Evolutionary conservation across 768 basidiomycete species (phyloP).

Genomic region (Calvatia gigantea): DNA sequence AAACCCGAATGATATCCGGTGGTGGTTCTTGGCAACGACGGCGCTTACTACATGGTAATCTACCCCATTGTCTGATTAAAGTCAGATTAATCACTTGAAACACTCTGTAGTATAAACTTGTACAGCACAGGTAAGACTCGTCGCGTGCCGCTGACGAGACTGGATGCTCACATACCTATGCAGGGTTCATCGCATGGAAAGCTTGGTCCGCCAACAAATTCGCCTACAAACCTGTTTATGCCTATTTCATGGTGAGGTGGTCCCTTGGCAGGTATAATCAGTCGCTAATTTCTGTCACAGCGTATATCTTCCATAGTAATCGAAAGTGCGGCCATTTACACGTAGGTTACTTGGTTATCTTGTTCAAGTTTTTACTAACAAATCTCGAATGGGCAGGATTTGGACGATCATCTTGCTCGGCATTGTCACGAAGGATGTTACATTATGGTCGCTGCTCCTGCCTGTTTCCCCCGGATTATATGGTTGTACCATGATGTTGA

Average conservation of each 20-base stretch:
- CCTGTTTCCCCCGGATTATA: constrained; percentile 11
- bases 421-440: background rate
- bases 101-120: background rate
- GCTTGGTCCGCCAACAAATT: background rate
- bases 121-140: constrained; percentile 1
- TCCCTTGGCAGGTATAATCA: background rate
- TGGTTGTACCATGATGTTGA: constrained; percentile 16
- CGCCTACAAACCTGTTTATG: background rate
- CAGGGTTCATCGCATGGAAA: constrained; percentile 4
- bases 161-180: background rate
- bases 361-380: too few species aligned
- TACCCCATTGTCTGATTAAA: too few species aligned
- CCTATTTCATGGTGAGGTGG: background rate
- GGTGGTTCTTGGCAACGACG: constrained; percentile 1
- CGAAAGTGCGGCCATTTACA: constrained; percentile 16
- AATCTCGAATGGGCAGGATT: background rate
- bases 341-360: constrained; percentile 10
- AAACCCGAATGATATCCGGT: background rate
- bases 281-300: background rate
- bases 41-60: background rate
- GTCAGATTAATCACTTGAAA: background rate
- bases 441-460: constrained; percentile 11
- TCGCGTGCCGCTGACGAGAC: too few species aligned
- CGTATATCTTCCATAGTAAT: constrained; percentile 9
- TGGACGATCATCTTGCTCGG: constrained; percentile 6